These are phyloP conservation scores for Fusarium compactum DNA, from an alignment of 2,329 filamentous ascomycete species.

Conservation along the genomic window DNA sequence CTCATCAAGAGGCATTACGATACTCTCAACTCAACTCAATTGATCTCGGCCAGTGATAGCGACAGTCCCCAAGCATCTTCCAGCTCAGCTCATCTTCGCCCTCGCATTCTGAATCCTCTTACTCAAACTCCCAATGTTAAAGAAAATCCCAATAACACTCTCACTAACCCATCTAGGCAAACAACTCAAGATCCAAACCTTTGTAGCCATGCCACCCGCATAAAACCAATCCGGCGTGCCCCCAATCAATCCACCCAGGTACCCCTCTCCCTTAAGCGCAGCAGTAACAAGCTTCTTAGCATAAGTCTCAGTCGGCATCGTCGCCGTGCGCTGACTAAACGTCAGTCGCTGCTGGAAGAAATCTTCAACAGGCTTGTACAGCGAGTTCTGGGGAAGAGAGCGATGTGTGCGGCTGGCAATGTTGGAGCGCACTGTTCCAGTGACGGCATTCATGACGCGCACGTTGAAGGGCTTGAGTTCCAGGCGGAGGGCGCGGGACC, in stretches of 20 bases:
- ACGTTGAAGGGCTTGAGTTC: conserved; percentile 67
- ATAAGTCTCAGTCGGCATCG: conserved; percentile 59
- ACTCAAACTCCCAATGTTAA: conserved; percentile 46
- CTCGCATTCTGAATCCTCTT: conserved; percentile 43
- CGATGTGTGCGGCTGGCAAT: conserved; percentile 59
- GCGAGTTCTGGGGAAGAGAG: conserved; percentile 58
- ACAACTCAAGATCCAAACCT: conserved; percentile 46
- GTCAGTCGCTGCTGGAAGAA: conserved; percentile 60
- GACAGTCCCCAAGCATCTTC: neutral
- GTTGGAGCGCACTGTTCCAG: conserved; percentile 65
- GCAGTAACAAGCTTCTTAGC: conserved; percentile 57
- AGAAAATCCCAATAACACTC: conserved; percentile 46
- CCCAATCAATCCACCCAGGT: conserved; percentile 50
- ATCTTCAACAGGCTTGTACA: conserved; percentile 61
- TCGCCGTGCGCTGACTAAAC: conserved; percentile 62
- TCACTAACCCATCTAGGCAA: conserved; percentile 49
- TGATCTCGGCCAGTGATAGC: neutral
- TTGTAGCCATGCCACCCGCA: conserved; percentile 50
- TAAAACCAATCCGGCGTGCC: conserved; percentile 53
- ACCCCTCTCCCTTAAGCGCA: conserved; percentile 57
- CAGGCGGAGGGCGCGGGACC: conserved; percentile 65
- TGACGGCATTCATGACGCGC: conserved; percentile 68
- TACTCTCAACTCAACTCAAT: neutral
- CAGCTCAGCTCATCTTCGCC: conserved; percentile 39
- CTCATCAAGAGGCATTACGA: fast-evolving